Conservation (phyloP, 2,329 filamentous ascomycete genomes). For the Hypoxylon sp. region DNA sequence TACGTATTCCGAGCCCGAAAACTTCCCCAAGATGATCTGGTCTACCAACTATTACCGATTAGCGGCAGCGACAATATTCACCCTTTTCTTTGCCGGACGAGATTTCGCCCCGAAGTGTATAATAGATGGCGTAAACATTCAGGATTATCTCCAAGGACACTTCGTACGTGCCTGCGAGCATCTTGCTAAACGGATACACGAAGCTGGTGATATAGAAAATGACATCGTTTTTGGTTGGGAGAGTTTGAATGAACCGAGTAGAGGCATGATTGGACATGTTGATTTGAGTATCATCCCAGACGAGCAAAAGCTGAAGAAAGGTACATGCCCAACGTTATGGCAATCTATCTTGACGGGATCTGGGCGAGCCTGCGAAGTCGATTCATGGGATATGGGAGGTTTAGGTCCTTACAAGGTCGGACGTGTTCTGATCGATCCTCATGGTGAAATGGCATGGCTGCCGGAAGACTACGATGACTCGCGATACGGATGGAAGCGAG, state of each 20-base stretch:
- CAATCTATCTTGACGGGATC: conserved; percentile 94
- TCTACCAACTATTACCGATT: conserved; percentile 95
- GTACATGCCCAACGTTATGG: conserved; percentile 93
- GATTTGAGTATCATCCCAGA: conserved; percentile 86
- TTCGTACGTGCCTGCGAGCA: conserved; percentile 85
- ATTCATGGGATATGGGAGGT: conserved; percentile 93
- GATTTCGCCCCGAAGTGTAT: conserved; percentile 97
- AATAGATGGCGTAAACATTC: conserved; percentile 94
- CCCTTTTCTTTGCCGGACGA: conserved; percentile 89
- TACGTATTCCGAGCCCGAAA: conserved; percentile 85
- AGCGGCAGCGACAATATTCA: conserved; percentile 91
- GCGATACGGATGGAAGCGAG: conserved; percentile 90
- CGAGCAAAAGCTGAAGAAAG: conserved; percentile 92
- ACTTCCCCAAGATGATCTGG: conserved; percentile 99
- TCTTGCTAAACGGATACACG: conserved; percentile 85
- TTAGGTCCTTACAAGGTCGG: conserved; percentile 94
- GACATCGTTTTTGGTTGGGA: conserved; percentile 96
- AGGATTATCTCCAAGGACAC: conserved; percentile 92
- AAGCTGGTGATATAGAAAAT: conserved; percentile 89
- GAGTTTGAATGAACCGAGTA: conserved; percentile 94
- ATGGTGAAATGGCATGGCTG: conserved; percentile 88
- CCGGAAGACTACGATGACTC: conserved; percentile 86
- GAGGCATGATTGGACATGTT: conserved; percentile 85
- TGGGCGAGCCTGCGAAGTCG: conserved; percentile 88
- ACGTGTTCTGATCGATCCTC: conserved; percentile 84